Conservation (phyloP, 305 asterid genomes). For the Ilex paraguariensis region DNA sequence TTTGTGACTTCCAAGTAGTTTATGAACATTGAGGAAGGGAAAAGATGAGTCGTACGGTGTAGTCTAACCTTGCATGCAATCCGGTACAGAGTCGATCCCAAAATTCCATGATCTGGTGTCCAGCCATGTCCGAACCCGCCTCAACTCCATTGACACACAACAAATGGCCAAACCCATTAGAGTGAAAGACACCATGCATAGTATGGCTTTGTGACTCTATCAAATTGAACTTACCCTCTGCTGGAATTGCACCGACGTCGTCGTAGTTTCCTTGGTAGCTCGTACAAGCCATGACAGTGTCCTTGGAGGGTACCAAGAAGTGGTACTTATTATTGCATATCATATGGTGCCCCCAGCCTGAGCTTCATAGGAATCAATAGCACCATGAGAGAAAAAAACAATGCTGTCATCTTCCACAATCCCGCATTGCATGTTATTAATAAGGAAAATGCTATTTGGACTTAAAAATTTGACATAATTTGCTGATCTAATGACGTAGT, state of each 20-base stretch:
- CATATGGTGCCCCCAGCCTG: slow-evolving; percentile 96
- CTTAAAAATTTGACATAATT: no score
- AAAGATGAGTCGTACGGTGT: neutral
- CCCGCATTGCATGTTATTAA: no score
- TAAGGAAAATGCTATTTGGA: no score
- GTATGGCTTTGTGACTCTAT: slow-evolving; percentile 62
- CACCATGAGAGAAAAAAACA: no score
- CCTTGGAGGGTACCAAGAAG: slow-evolving; percentile 71
- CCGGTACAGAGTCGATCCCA: slow-evolving; percentile 92
- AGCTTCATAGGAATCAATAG: slow-evolving; percentile 27
- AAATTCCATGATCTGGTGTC: slow-evolving; percentile 84
- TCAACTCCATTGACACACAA: slow-evolving; percentile 73
- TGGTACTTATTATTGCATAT: slow-evolving; percentile 92
- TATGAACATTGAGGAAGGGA: neutral
- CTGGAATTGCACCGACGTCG: neutral
- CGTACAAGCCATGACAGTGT: slow-evolving; percentile 26
- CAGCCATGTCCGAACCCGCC: slow-evolving; percentile 56
- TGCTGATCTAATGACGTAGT: no score
- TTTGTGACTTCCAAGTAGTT: no score
- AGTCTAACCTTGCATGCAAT: slow-evolving; percentile 70
- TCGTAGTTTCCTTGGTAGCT: slow-evolving; percentile 1
- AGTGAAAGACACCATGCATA: slow-evolving; percentile 89
- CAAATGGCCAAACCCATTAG: slow-evolving; percentile 94
- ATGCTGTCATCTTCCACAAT: no score
- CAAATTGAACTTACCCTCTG: slow-evolving; percentile 45